Conservation (phyloP, 83 land plant species). For the Diphasiastrum complanatum region DNA sequence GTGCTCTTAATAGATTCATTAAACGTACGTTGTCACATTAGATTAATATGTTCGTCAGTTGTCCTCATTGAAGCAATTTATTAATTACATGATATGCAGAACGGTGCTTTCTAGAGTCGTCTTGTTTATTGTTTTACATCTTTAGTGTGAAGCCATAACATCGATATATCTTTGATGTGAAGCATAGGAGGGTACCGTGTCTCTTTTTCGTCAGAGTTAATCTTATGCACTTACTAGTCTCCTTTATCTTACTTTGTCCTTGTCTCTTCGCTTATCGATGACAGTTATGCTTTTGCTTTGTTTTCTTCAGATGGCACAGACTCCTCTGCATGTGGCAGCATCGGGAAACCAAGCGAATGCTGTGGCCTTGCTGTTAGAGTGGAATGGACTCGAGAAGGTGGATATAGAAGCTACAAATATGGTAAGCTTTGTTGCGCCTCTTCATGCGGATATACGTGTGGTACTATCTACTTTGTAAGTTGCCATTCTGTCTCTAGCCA, state of each 20-base stretch:
- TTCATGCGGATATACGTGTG: neutral
- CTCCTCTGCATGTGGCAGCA: constrained; percentile 85
- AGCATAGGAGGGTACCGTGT: too few species aligned
- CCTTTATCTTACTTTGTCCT: neutral
- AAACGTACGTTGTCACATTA: too few species aligned
- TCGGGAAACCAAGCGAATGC: constrained; percentile 52
- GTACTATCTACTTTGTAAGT: neutral
- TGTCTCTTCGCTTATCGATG: constrained; percentile 9
- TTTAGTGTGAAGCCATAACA: too few species aligned
- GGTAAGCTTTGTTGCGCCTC: constrained; percentile 37
- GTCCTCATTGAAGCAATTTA: too few species aligned
- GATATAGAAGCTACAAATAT: constrained; percentile 83
- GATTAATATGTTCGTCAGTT: too few species aligned
- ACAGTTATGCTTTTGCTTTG: neutral
- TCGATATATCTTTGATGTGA: too few species aligned
- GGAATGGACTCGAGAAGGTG: constrained; percentile 56
- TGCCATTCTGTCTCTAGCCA: neutral
- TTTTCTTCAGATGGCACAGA: constrained; percentile 62
- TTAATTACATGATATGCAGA: too few species aligned
- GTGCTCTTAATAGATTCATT: too few species aligned
- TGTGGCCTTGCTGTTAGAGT: constrained; percentile 59
- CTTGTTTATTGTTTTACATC: too few species aligned
- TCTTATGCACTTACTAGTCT: neutral
- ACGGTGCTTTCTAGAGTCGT: too few species aligned
- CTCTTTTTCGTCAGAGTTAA: too few species aligned